Evolutionary conservation across 345 rosid species (phyloP).

Genomic region (Euphorbia lathyris): DNA sequence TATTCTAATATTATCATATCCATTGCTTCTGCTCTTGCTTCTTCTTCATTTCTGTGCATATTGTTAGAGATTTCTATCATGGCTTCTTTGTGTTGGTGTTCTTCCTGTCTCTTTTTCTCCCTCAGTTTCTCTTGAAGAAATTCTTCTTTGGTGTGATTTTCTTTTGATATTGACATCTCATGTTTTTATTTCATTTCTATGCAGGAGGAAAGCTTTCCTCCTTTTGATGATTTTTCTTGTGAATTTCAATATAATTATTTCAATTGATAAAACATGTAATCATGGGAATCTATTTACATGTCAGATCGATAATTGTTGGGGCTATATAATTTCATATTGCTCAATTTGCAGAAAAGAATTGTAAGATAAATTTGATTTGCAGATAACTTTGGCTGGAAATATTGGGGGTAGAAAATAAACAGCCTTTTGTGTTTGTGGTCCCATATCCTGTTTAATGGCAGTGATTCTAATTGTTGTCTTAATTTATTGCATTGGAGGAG

Average conservation of each 20-base stretch:
- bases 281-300: not conserved
- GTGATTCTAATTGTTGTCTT: not conserved
- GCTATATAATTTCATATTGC: not conserved
- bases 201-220: not conserved
- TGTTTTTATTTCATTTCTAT: not conserved
- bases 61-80: too few species aligned
- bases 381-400: not conserved
- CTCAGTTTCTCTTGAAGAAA: not conserved
- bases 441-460: not conserved
- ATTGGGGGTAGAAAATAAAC: not conserved
- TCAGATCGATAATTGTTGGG: not conserved
- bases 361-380: not conserved
- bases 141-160: not conserved
- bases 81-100: not conserved
- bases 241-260: not conserved
- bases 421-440: not conserved
- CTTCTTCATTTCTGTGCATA: too few species aligned
- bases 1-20: too few species aligned
- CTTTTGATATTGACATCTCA: not conserved
- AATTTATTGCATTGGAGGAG: not conserved
- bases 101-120: too few species aligned
- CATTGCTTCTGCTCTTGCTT: too few species aligned
- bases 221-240: not conserved
- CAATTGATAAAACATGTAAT: not conserved
- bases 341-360: not conserved